Conservation (phyloP, 176 grass and related monocot species). For the Triticum urartu region DNA sequence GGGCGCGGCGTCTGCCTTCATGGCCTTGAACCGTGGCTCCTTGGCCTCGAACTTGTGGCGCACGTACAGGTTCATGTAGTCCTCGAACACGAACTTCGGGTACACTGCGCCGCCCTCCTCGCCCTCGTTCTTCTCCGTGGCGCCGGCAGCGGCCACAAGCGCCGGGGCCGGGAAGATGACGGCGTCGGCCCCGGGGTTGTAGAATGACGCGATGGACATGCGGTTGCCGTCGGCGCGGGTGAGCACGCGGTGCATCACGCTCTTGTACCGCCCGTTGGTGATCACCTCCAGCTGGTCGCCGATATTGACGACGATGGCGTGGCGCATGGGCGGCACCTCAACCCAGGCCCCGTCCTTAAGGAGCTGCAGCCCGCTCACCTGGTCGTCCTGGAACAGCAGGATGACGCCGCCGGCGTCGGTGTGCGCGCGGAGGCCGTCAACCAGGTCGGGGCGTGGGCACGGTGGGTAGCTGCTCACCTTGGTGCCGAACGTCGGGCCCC, state of each 20-base stretch:
- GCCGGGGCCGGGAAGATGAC: conserved; percentile 75
- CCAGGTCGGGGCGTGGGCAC: conserved; percentile 67
- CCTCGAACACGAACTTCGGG: conserved; percentile 90
- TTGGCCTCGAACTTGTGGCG: conserved; percentile 85
- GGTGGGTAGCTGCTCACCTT: conserved; percentile 94
- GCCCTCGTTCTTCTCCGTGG: not conserved
- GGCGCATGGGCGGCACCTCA: conserved; percentile 69
- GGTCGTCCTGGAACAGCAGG: conserved; percentile 86
- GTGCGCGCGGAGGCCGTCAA: conserved; percentile 80
- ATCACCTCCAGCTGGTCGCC: conserved; percentile 99
- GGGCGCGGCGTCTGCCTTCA: conserved; percentile 49
- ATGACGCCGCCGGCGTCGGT: conserved; percentile 95
- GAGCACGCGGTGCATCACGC: conserved; percentile 77
- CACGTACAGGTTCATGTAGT: conserved; percentile 93
- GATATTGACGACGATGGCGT: conserved; percentile 87
- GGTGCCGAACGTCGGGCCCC: conserved; percentile 84
- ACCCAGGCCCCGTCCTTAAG: conserved; percentile 70
- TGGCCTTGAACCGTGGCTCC: conserved; percentile 73
- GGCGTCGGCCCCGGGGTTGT: conserved; percentile 88
- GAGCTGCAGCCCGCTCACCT: conserved; percentile 84
- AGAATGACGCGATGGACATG: conserved; percentile 98
- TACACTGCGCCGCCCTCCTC: conserved; percentile 8
- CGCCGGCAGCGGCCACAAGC: conserved; percentile 16
- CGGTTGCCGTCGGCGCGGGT: conserved; percentile 81
- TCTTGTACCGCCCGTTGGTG: conserved; percentile 97